Percentiles rank a stretch among this genome's conserved stretches.
phyloP scores from a whole-genome alignment of 257 asterid species.

The Solanum megistacrolobum region DNA sequence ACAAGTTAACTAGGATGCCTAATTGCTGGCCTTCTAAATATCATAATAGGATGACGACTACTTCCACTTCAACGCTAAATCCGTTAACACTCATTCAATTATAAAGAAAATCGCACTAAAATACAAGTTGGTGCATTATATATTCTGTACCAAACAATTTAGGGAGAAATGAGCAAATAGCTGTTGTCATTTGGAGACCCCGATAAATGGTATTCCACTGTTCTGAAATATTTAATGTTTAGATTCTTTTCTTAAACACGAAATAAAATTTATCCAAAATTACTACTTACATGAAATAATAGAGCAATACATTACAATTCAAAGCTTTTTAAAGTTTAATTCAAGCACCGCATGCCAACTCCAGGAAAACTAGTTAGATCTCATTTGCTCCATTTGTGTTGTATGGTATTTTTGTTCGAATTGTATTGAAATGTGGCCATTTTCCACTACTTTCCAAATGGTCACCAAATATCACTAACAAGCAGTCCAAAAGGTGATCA shows the following conservation, averaged over 20 bases:
- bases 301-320: neutral
- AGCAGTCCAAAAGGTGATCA: neutral
- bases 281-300: neutral
- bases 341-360: neutral
- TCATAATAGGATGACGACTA: neutral
- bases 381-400: neutral
- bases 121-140: neutral
- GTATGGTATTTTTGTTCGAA: neutral
- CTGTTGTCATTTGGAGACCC: neutral
- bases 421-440: neutral
- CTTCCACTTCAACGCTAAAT: neutral
- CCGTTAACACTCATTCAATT: neutral
- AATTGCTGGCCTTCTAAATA: too few species aligned
- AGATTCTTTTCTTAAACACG: neutral
- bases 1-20: neutral
- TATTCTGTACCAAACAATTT: neutral
- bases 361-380: neutral
- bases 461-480: neutral
- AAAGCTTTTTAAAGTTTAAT: neutral
- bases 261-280: neutral
- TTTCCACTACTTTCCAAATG: neutral
- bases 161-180: neutral
- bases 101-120: neutral
- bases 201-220: neutral
- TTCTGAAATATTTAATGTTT: neutral